Conservation (phyloP, 2,329 filamentous ascomycete genomes). For the Cercospora sp. region DNA sequence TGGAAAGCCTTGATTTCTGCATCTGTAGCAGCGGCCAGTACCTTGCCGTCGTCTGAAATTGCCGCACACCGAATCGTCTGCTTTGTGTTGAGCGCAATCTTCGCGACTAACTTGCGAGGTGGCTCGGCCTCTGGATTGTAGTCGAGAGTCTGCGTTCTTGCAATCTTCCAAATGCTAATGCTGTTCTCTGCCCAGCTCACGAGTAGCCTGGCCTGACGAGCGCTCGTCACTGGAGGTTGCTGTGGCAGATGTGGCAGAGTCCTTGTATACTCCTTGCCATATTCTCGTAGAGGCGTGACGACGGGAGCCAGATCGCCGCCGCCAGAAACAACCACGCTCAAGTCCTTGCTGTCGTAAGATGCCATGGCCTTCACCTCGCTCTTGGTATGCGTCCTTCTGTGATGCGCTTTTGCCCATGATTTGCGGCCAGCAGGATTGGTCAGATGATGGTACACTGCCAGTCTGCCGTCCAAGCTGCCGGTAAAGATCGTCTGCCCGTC, state of each 20-base stretch:
- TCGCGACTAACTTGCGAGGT: slow-evolving; percentile 38
- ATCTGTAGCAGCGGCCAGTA: slow-evolving; percentile 64
- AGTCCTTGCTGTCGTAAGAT: slow-evolving; percentile 73
- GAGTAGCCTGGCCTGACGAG: slow-evolving; percentile 71
- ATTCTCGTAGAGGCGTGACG: slow-evolving; percentile 75
- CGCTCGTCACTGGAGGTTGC: slow-evolving; percentile 69
- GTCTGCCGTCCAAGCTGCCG: slow-evolving; percentile 87
- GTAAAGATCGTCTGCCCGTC: slow-evolving; percentile 84
- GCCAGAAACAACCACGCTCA: slow-evolving; percentile 89
- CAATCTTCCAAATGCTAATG: slow-evolving; percentile 75
- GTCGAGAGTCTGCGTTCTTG: slow-evolving; percentile 47
- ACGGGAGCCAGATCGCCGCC: slow-evolving; percentile 83
- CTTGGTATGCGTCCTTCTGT: slow-evolving; percentile 75
- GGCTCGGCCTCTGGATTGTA: slow-evolving; percentile 25
- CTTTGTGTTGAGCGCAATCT: slow-evolving; percentile 47
- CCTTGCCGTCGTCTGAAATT: slow-evolving; percentile 73
- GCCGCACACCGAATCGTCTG: slow-evolving; percentile 73
- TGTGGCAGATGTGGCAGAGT: slow-evolving; percentile 83
- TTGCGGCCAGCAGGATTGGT: slow-evolving; percentile 48
- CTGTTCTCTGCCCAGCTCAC: slow-evolving; percentile 92
- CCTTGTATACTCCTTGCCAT: slow-evolving; percentile 76
- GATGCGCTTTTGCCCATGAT: slow-evolving; percentile 83
- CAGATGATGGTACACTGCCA: slow-evolving; percentile 75
- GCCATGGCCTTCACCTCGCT: slow-evolving; percentile 96
- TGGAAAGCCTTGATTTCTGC: slow-evolving; percentile 38